Base-by-base conservation (phyloP, 2,329 filamentous ascomycete species). In the Stemphylium lycopersici region DNA sequence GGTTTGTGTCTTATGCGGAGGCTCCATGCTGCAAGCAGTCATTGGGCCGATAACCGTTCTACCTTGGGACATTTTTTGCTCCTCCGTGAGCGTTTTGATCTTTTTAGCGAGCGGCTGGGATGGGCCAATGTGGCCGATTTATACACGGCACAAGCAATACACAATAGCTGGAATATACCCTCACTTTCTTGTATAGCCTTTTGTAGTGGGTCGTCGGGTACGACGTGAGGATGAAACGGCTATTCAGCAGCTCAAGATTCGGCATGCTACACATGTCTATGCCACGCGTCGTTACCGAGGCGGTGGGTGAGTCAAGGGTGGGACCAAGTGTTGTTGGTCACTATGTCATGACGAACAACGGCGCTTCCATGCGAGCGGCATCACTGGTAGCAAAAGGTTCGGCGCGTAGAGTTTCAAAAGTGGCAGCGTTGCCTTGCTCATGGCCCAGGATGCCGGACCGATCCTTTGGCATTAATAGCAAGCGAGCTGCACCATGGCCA, bases 131-230 rank as follows among this genome's bases (percentile, higher is more conserved):
- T 53, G 36, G 29, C 43, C 16, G 32, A 48, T 37, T 38, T 12
- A 56, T 60, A 55, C 46, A 64, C 50, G 55, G 43, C 50, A 48
- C 15, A 34, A 45, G 51, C 48, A 61, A 52, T 61, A 66, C 57
- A 67, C 65, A 66, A 58, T 62, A 65, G 45, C 40, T 56, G 56
- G 48, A 59, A 56, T 60, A 61, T 62, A 62, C 52, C 50, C 51
- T 42, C 42, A 46, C 51, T 56, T 43, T 42, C 48, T 44, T 54
- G 40, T 41, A 46, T 42, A 15, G 47, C 43, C 24, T 52, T 15
- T 47, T 24, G 15, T n/a, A 24, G 15, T 37, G 39, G 36, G 31
- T 24, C 32, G 37, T 22, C 12, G 36, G 11, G 3, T 29, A 15
- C 24, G 26, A 32, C 8, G 20, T 36, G 29, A 47, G 20, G 39